phyloP scores from a whole-genome alignment of 768 basidiomycete genomes.

The Russula foetens region DNA sequence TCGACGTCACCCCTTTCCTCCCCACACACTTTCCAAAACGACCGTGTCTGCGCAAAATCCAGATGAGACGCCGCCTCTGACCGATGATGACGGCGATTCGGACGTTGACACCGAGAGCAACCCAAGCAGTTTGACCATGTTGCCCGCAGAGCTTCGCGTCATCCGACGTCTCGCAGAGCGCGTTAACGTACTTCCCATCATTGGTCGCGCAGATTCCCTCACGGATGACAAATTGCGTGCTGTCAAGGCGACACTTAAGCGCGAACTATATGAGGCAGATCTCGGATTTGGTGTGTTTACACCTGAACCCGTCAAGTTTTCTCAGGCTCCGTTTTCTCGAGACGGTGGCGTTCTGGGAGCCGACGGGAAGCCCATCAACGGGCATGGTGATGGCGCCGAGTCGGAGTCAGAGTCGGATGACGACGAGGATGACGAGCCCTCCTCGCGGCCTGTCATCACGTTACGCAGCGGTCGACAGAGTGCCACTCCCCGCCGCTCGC shows the following conservation, averaged over 20 bases:
- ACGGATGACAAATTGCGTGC: constrained; percentile 67
- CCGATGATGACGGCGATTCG: constrained; percentile 33
- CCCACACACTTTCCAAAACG: constrained; percentile 56
- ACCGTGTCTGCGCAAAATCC: constrained; percentile 47
- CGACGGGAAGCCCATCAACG: constrained; percentile 15
- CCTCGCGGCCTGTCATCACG: constrained; percentile 70
- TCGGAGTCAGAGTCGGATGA: constrained; percentile 35
- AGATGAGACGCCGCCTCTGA: constrained; percentile 43
- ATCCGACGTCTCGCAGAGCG: constrained; percentile 67
- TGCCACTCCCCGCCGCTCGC: constrained; percentile 40
- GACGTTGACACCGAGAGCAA: constrained; percentile 44
- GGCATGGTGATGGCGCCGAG: constrained; percentile 26
- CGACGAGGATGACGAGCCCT: constrained; percentile 38
- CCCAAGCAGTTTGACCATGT: constrained; percentile 51
- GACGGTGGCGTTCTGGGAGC: neutral
- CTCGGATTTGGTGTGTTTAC: constrained; percentile 76
- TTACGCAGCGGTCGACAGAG: constrained; percentile 46
- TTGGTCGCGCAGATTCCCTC: constrained; percentile 74
- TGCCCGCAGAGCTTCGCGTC: constrained; percentile 70
- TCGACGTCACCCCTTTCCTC: constrained; percentile 43
- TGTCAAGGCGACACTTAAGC: constrained; percentile 66
- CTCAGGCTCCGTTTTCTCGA: constrained; percentile 9
- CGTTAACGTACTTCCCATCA: constrained; percentile 73
- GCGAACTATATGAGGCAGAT: constrained; percentile 54
- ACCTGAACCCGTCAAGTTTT: constrained; percentile 29